Evolutionary conservation across 2,329 filamentous ascomycete species (phyloP).

Genomic region (Penicillium fuscoglaucum): DNA sequence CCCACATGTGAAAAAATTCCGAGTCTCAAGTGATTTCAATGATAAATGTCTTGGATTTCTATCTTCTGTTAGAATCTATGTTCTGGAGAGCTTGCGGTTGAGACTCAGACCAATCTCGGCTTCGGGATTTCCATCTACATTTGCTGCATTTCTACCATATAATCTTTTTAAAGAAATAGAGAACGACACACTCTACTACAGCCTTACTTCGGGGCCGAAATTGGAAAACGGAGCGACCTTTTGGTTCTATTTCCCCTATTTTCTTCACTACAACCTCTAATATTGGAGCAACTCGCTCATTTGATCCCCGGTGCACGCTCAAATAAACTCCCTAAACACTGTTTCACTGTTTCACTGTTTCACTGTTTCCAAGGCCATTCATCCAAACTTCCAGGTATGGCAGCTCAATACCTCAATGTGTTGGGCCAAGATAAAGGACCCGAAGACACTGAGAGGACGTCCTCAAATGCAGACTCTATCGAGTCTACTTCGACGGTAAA

Average conservation of each 20-base stretch:
- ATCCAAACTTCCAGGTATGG: conserved; percentile 19
- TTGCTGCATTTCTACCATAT: not conserved
- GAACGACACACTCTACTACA: not conserved
- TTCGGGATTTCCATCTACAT: not conserved
- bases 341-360: not conserved
- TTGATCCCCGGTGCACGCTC: not conserved
- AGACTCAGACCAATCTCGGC: not conserved
- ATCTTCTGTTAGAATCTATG: not conserved
- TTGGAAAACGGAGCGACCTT: not conserved
- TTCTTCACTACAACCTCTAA: not conserved
- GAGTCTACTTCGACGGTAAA: conserved; percentile 31
- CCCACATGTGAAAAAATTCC: not conserved
- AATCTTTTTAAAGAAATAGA: not conserved
- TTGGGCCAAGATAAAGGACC: conserved; percentile 26
- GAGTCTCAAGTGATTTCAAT: not conserved
- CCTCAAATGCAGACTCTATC: conserved; percentile 30
- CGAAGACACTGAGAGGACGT: conserved; percentile 14
- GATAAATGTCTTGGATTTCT: not conserved
- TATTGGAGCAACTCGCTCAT: not conserved
- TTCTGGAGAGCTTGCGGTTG: not conserved
- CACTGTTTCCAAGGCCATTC: not conserved
- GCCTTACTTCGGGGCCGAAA: not conserved
- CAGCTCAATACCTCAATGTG: conserved; percentile 9
- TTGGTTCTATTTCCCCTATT: not conserved
- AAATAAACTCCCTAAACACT: not conserved